phyloP scores from a whole-genome alignment of 2,329 filamentous ascomycete genomes.

The Neurospora sp. region DNA sequence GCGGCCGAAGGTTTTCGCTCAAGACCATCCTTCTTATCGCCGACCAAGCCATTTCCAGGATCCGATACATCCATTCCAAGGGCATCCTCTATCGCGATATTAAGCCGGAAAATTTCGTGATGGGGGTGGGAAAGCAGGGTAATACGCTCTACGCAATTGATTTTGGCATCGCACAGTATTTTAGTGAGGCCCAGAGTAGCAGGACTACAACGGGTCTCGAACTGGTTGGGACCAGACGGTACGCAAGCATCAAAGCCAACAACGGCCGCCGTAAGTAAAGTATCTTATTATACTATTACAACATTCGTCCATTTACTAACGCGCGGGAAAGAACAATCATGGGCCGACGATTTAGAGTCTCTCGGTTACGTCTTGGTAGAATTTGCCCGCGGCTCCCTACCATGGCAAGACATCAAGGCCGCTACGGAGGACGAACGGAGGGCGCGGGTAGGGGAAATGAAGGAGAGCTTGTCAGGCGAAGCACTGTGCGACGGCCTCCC shows the following conservation, averaged over 20 bases:
- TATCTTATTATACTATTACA: background rate
- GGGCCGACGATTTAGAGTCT: conserved; percentile 97
- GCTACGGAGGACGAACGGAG: conserved; percentile 75
- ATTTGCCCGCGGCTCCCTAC: conserved; percentile 95
- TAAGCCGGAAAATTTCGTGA: conserved; percentile 98
- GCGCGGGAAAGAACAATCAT: conserved; percentile 66
- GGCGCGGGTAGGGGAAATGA: conserved; percentile 3
- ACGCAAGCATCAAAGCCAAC: conserved; percentile 96
- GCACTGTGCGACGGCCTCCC: conserved; percentile 60
- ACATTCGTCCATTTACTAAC: background rate
- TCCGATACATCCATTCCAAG: conserved; percentile 98
- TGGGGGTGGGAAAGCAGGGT: conserved; percentile 95
- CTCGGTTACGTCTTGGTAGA: conserved; percentile 98
- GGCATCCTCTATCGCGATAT: conserved; percentile 99
- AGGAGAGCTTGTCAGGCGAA: conserved; percentile 49
- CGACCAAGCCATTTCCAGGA: conserved; percentile 95
- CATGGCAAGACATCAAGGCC: conserved; percentile 86
- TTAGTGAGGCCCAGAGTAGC: conserved; percentile 95
- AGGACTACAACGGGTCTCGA: conserved; percentile 35
- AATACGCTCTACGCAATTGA: conserved; percentile 99
- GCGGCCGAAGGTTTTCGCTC: conserved; percentile 96
- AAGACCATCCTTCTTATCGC: conserved; percentile 94
- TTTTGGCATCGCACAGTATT: conserved; percentile 98
- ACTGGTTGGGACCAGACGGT: conserved; percentile 25
- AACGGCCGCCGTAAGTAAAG: conserved; percentile 67